Conservation (phyloP, 805 yeast genomes). For the Cyberlindnera galapagoensis region DNA sequence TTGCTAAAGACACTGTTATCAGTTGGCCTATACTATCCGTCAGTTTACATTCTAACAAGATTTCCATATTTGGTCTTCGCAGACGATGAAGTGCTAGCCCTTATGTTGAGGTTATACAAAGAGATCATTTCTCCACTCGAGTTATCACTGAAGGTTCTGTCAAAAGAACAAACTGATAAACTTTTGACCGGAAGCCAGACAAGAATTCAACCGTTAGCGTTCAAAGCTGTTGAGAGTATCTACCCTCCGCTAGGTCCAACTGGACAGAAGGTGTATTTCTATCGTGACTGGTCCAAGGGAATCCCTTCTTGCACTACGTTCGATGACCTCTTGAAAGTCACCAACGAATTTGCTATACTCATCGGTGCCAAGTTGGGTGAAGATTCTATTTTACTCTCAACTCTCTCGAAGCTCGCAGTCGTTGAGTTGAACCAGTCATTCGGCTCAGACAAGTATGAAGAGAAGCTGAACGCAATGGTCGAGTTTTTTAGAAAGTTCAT, state of each 20-base stretch:
- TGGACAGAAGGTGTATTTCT: constrained; percentile 43
- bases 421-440: constrained; percentile 26
- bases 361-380: constrained; percentile 50
- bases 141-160: constrained; percentile 16
- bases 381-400: constrained; percentile 42
- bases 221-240: no score
- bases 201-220: no score
- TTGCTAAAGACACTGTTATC: constrained; percentile 48
- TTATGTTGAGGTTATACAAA: constrained; percentile 45
- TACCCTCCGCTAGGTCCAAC: no score
- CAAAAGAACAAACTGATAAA: constrained; percentile 5
- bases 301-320: constrained; percentile 32
- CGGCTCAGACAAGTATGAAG: constrained; percentile 12
- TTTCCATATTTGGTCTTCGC: constrained; percentile 57
- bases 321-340: constrained; percentile 41
- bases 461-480: constrained; percentile 39
- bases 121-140: constrained; percentile 45
- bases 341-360: constrained; percentile 44
- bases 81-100: constrained; percentile 40
- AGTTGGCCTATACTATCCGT: constrained; percentile 57
- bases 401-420: constrained; percentile 55
- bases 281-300: constrained; percentile 40
- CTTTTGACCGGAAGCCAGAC: no score
- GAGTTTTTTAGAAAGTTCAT: constrained; percentile 58
- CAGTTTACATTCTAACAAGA: constrained; percentile 49